phyloP scores from a whole-genome alignment of 192 early-diverging fungal species.

The Entomortierella parvispora region DNA sequence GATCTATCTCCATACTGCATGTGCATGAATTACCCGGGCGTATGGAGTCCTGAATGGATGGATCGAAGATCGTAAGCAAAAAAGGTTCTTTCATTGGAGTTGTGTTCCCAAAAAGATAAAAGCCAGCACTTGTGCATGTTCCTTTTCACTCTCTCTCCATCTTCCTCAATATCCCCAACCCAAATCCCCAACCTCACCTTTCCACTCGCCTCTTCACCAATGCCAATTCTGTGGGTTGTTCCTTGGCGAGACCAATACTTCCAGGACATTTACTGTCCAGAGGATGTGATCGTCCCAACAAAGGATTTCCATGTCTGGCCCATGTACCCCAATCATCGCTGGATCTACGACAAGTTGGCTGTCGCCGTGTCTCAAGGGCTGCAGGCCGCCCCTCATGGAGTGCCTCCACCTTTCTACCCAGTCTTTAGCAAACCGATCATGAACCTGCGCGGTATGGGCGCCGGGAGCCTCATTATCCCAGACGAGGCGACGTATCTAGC shows the following conservation, averaged over 20 bases:
- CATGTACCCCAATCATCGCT: conserved; percentile 4
- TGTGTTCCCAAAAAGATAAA: too few species aligned
- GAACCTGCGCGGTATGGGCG: conserved; percentile 7
- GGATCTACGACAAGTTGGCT: conserved; percentile 11
- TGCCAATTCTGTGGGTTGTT: too few species aligned
- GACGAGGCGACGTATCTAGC: conserved; percentile 8
- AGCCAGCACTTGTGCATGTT: too few species aligned
- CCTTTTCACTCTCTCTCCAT: too few species aligned
- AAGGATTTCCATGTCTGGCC: conserved; percentile 1
- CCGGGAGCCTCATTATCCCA: conserved; percentile 1
- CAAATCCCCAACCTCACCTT: too few species aligned
- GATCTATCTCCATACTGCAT: too few species aligned
- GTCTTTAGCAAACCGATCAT: conserved; percentile 14
- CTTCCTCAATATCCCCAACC: too few species aligned
- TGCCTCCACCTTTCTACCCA: conserved; percentile 1
- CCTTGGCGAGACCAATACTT: conserved; percentile 5
- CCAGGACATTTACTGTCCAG: not conserved
- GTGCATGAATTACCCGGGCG: too few species aligned
- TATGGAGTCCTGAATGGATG: too few species aligned
- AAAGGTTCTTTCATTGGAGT: too few species aligned
- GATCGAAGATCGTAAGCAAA: too few species aligned
- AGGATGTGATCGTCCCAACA: conserved; percentile 6
- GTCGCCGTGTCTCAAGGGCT: not conserved
- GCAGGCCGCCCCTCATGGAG: conserved; percentile 4
- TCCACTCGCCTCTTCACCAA: too few species aligned